A percentile compares a stretch with the other conserved stretches of the same genome.
These are phyloP conservation scores for Microthyrium microscopicum DNA, from an alignment of 2,329 filamentous ascomycete genomes.

Conservation along the genomic window DNA sequence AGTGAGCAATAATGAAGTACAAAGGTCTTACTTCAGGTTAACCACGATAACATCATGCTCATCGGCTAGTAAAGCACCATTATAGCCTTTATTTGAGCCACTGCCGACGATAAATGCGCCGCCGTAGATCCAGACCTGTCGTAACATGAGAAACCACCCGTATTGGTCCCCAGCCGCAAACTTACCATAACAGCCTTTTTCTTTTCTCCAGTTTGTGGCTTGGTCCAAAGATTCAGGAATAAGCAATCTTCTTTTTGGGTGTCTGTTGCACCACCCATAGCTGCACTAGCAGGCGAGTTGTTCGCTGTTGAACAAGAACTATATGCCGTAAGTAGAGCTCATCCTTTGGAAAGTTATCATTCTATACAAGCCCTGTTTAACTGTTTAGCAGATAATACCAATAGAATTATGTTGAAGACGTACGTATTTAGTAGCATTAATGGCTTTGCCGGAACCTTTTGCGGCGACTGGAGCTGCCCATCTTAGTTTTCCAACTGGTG, in stretches of 20 bases:
- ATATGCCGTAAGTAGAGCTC: too few relatives aligned
- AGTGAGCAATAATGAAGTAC: background rate
- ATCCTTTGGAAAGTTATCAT: too few relatives aligned
- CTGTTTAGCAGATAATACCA: too few relatives aligned
- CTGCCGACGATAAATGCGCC: conserved; percentile 14
- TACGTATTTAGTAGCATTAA: conserved; percentile 3
- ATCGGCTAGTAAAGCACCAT: conserved; percentile 15
- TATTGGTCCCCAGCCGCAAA: background rate
- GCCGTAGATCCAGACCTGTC: conserved; percentile 16
- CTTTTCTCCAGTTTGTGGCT: too few relatives aligned
- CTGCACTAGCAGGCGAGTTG: too few relatives aligned
- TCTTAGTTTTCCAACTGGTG: background rate
- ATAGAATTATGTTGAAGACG: too few relatives aligned
- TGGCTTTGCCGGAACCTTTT: background rate
- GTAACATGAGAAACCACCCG: conserved; percentile 10
- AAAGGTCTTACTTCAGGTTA: conserved; percentile 11
- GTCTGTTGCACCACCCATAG: conserved; percentile 14
- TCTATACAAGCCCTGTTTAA: too few relatives aligned
- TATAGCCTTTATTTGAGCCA: conserved; percentile 13
- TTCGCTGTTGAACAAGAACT: too few relatives aligned
- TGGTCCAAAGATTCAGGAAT: conserved; percentile 17
- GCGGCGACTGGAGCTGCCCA: background rate
- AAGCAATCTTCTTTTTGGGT: conserved; percentile 15
- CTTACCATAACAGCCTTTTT: conserved; percentile 9
- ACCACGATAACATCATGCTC: conserved; percentile 17